Conservation (phyloP, 2,329 filamentous ascomycete genomes). For the Penicillium sp. region DNA sequence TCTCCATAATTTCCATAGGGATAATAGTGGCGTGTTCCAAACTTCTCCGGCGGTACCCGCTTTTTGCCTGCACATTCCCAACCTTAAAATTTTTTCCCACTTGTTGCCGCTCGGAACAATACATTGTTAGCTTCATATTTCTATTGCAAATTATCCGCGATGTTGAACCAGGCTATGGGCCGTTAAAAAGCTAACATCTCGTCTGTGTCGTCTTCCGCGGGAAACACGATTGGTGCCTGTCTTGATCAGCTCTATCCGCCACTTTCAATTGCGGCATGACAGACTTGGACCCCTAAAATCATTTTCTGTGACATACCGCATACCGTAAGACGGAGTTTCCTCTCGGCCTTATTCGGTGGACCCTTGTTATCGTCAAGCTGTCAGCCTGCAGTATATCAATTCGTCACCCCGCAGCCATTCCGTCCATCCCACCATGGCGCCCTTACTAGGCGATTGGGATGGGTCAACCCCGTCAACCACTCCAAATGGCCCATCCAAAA, state of each 20-base stretch:
- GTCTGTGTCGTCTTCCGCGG: not conserved
- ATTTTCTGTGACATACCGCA: not conserved
- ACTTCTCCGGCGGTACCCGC: constrained; percentile 26
- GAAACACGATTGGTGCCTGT: not conserved
- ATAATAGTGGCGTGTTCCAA: not conserved
- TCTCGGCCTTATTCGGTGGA: not conserved
- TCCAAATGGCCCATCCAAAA: constrained; percentile 14
- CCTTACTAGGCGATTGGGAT: constrained; percentile 31
- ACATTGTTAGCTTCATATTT: not conserved
- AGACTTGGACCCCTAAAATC: not conserved
- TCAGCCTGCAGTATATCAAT: not conserved
- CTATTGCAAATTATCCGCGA: not conserved
- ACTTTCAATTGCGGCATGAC: not conserved
- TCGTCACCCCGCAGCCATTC: not conserved
- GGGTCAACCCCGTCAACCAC: not conserved
- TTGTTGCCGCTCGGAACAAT: not conserved
- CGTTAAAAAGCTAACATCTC: not conserved
- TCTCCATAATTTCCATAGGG: not conserved
- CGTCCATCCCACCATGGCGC: constrained; percentile 25
- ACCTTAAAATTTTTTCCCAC: constrained; percentile 20
- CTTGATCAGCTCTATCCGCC: constrained; percentile 3
- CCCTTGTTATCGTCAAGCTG: not conserved
- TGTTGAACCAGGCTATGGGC: not conserved
- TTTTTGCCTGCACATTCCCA: constrained; percentile 21
- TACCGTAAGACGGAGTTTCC: not conserved